phyloP scores from a whole-genome alignment of 176 grass and related monocot species.

The Saccharum officinarum region DNA sequence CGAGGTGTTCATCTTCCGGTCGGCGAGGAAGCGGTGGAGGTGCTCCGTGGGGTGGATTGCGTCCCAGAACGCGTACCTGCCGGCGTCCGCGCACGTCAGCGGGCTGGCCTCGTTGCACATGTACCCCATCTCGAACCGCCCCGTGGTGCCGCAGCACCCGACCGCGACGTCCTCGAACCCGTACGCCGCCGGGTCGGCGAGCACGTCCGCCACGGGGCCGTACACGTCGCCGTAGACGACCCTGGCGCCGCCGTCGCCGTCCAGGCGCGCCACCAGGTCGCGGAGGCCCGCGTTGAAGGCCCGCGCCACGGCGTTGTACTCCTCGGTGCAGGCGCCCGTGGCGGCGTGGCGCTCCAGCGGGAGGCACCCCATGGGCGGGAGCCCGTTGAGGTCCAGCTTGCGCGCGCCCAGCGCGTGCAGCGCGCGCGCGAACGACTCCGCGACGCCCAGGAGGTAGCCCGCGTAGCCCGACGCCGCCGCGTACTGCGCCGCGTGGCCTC shows the following conservation, averaged over 20 bases:
- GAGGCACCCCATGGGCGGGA: slow-evolving; percentile 82
- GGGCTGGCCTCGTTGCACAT: slow-evolving; percentile 6
- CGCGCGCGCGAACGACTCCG: slow-evolving; percentile 6
- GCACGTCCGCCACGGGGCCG: background rate
- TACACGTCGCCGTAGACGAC: slow-evolving; percentile 30
- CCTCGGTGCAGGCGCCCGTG: slow-evolving; percentile 49
- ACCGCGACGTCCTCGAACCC: background rate
- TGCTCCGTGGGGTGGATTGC: slow-evolving; percentile 74
- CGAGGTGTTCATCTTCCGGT: slow-evolving; percentile 64
- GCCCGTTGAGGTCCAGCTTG: slow-evolving; percentile 53
- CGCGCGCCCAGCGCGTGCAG: slow-evolving; percentile 61
- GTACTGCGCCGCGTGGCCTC: background rate
- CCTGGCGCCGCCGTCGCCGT: background rate
- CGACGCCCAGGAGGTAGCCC: slow-evolving; percentile 51
- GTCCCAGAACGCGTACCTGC: slow-evolving; percentile 10
- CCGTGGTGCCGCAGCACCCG: too few relatives aligned
- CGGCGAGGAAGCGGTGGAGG: slow-evolving; percentile 52
- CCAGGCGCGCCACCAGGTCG: slow-evolving; percentile 31
- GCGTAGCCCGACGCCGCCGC: slow-evolving; percentile 27
- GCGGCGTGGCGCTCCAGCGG: slow-evolving; percentile 52
- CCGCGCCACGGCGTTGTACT: slow-evolving; percentile 55
- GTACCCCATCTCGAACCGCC: slow-evolving; percentile 25
- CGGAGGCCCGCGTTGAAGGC: slow-evolving; percentile 44
- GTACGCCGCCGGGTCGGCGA: slow-evolving; percentile 19
- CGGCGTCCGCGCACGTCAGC: slow-evolving; percentile 15